These are phyloP conservation scores for Penicillium sp. DNA, from an alignment of 2,329 filamentous ascomycete species.

Conservation along the genomic window DNA sequence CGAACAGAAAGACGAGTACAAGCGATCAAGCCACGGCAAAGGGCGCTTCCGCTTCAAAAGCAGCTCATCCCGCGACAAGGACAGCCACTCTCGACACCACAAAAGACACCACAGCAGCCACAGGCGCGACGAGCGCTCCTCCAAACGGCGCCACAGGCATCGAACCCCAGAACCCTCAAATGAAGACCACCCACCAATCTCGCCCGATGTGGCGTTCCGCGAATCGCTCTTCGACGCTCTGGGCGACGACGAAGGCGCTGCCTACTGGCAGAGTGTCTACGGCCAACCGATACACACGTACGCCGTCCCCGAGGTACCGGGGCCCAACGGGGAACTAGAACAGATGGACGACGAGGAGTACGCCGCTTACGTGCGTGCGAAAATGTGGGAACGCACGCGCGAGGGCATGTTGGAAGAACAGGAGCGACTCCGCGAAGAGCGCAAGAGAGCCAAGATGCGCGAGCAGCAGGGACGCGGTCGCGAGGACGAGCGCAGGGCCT, in stretches of 20 bases:
- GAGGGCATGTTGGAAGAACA: constrained; percentile 78
- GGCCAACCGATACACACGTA: constrained; percentile 91
- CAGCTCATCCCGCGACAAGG: constrained; percentile 13
- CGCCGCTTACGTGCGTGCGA: constrained; percentile 74
- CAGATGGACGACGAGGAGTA: constrained; percentile 93
- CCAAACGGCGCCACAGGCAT: constrained; percentile 28
- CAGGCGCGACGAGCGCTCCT: constrained; percentile 9
- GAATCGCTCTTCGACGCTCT: constrained; percentile 96
- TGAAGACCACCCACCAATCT: constrained; percentile 39
- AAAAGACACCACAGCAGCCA: constrained; percentile 28
- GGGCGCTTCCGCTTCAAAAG: constrained; percentile 22
- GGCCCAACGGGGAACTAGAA: constrained; percentile 63
- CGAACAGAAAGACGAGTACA: constrained; percentile 4
- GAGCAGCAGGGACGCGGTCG: constrained; percentile 33
- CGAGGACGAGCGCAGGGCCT: constrained; percentile 33
- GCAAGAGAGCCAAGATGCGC: constrained; percentile 47
- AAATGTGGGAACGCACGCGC: constrained; percentile 96
- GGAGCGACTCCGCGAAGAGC: constrained; percentile 57
- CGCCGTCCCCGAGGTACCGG: constrained; percentile 49
- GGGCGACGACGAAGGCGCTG: constrained; percentile 92
- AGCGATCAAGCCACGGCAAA: constrained; percentile 6
- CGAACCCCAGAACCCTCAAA: neutral
- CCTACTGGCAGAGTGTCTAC: constrained; percentile 96
- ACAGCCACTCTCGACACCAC: constrained; percentile 18
- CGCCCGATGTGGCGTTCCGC: constrained; percentile 76